Conservation (phyloP, 768 basidiomycete species). For the Lyophyllum decastes region DNA sequence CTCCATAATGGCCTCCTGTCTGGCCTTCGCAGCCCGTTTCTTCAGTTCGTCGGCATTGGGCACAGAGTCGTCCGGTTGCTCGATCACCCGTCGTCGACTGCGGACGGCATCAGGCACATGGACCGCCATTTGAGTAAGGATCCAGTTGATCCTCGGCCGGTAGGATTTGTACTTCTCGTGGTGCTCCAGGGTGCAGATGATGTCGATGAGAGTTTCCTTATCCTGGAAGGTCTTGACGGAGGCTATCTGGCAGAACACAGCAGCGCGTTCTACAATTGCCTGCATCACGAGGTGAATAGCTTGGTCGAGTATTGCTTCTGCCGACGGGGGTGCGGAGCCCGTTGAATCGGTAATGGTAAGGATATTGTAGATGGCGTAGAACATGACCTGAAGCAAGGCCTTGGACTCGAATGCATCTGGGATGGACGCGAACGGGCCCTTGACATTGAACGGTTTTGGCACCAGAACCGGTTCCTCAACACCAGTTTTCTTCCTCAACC, state of each 20-base stretch:
- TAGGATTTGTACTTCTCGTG: constrained; percentile 77
- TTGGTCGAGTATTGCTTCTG: constrained; percentile 90
- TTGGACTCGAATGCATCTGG: constrained; percentile 67
- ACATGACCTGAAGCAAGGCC: constrained; percentile 77
- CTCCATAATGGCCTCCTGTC: constrained; percentile 94
- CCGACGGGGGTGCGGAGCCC: constrained; percentile 67
- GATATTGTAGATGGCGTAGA: constrained; percentile 79
- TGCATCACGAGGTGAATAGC: constrained; percentile 86
- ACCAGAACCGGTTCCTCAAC: constrained; percentile 70
- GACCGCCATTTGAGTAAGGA: constrained; percentile 59
- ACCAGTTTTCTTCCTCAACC: constrained; percentile 66
- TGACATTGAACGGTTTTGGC: constrained; percentile 69
- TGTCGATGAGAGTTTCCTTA: constrained; percentile 62
- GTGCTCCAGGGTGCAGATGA: constrained; percentile 77
- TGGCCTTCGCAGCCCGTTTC: constrained; percentile 82
- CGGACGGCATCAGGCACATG: constrained; percentile 61
- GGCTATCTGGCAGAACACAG: constrained; percentile 60
- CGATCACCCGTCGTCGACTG: constrained; percentile 44
- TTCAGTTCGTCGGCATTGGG: constrained; percentile 67
- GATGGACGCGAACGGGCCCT: constrained; percentile 71
- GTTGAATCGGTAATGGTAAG: constrained; percentile 61
- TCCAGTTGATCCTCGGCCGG: constrained; percentile 72
- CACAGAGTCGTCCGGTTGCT: constrained; percentile 31
- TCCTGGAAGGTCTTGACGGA: constrained; percentile 57
- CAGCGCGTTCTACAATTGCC: constrained; percentile 70